Conservation (phyloP, 352 stramenopile species). For the Globisporangium spiculum region DNA sequence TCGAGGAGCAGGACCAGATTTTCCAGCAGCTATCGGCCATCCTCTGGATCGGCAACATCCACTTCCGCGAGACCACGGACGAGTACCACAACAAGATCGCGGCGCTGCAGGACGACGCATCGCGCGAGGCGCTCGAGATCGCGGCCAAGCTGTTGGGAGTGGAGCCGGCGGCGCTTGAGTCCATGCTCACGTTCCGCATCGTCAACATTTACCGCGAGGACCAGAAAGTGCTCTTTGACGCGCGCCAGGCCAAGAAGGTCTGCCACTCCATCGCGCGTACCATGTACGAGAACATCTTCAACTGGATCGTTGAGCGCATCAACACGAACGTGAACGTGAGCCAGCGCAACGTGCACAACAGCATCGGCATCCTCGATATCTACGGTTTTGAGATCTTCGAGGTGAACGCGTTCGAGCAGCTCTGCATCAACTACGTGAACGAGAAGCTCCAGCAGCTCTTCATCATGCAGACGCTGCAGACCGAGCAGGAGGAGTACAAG, state of each 20-base stretch:
- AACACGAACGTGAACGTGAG: conserved; percentile 82
- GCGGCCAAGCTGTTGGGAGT: conserved; percentile 66
- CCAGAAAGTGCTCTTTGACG: conserved; percentile 74
- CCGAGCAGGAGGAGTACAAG: conserved; percentile 77
- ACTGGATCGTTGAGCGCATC: conserved; percentile 84
- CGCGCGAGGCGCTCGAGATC: conserved; percentile 50
- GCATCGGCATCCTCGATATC: conserved; percentile 88
- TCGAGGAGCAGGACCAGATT: conserved; percentile 68
- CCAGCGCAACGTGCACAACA: conserved; percentile 60
- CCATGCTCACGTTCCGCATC: conserved; percentile 73
- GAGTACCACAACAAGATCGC: conserved; percentile 72
- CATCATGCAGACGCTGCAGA: conserved; percentile 79
- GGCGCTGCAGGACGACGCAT: conserved; percentile 55
- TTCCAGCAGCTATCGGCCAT: conserved; percentile 80
- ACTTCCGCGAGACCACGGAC: conserved; percentile 70
- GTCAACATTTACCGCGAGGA: conserved; percentile 80
- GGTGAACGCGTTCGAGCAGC: conserved; percentile 88
- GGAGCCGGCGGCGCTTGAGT: conserved; percentile 55
- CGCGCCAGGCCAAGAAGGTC: conserved; percentile 77
- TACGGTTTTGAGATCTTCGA: conserved; percentile 91
- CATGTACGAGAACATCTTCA: conserved; percentile 90
- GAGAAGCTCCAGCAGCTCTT: conserved; percentile 88
- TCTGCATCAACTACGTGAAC: conserved; percentile 92
- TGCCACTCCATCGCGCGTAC: conserved; percentile 83
- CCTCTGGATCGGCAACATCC: conserved; percentile 83